Evolutionary conservation across 805 yeast genomes (phyloP), one percentile per base, ranked within the genome.

Genomic region (Saccharomycopsis javanensis): DNA sequence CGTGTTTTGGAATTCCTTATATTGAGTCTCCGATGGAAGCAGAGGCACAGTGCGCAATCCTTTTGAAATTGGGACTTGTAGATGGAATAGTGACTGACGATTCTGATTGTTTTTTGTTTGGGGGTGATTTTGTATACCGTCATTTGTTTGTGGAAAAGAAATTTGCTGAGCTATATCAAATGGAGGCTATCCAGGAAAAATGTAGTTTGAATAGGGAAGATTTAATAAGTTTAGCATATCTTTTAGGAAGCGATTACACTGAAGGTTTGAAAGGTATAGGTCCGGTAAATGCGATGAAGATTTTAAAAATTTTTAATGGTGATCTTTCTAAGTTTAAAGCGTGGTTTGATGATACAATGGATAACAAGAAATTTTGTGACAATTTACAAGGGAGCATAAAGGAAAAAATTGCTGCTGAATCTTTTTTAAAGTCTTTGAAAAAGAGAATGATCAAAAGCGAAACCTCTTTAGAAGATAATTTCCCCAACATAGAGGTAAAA

Each of bases 1-100:
- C 86, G 30, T 71, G 92, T 55, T 94, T 94, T 74, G 99, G 99
- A 1, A 86, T 94, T 4, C 99, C 99, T 0, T 94, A 81, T 63
- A 79, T 94, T 8, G 88, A 96, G 0, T 97, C 99, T 0, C 99
- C 99, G 0, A 89, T 89, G 91, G 99, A 94, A 70, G 99, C 99
- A 1, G 99, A 94, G 71, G 98, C 99, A 0, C 99, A 94, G 66
- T 94, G 99, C 71, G 97, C 96, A 0, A 88, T 85, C 62, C 71
- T 94, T 5, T 69, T 81, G 42, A 66, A 69, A n/a, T 68, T 90
- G 23, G 80, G 79, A 0, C 72, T 94, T 18, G 97, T 92, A 3
- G 98, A 94, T 69, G 99, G 99, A 0, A 85, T 94, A 5, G 84
- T 94, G 25, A 94, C 99, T 0, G 99, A 94, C 71, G 99, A 94